These are phyloP conservation scores for Paspalum vaginatum DNA, from an alignment of 176 grass and related monocot genomes.

Conservation along the genomic window DNA sequence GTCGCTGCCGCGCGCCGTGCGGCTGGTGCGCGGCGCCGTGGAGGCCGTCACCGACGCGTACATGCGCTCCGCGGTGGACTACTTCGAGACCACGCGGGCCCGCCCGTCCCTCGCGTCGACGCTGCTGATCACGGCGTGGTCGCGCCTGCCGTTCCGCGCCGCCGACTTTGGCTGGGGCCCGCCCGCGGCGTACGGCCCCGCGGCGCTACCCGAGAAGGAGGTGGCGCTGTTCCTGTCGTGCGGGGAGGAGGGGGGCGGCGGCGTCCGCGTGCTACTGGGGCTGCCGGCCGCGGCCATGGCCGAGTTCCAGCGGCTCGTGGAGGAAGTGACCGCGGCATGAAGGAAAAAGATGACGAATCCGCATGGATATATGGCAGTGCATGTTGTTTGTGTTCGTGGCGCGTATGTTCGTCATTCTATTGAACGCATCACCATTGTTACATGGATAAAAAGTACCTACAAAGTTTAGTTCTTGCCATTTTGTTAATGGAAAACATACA, in stretches of 20 bases:
- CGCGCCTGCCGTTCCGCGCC: constrained; percentile 64
- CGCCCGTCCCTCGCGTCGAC: constrained; percentile 74
- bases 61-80: constrained; percentile 77
- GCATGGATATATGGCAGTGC: neutral
- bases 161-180: constrained; percentile 82
- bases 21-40: constrained; percentile 57
- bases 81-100: constrained; percentile 66
- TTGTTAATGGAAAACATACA: no score
- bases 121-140: constrained; percentile 78
- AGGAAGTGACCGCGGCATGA: constrained; percentile 21
- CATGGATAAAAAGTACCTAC: no score
- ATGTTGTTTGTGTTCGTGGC: neutral
- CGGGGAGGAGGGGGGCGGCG: constrained; percentile 52
- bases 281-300: constrained; percentile 66
- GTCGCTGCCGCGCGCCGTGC: constrained; percentile 27
- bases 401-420: neutral
- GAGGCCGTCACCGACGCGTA: constrained; percentile 55
- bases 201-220: constrained; percentile 77
- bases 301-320: constrained; percentile 58
- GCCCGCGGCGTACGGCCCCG: constrained; percentile 61
- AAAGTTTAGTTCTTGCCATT: no score
- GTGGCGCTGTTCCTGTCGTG: constrained; percentile 76
- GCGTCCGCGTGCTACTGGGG: constrained; percentile 74
- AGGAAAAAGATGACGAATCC: neutral
- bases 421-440: neutral